These are phyloP conservation scores for Triticum monococcum DNA, from an alignment of 176 grass and related monocot genomes.

Conservation along the genomic window DNA sequence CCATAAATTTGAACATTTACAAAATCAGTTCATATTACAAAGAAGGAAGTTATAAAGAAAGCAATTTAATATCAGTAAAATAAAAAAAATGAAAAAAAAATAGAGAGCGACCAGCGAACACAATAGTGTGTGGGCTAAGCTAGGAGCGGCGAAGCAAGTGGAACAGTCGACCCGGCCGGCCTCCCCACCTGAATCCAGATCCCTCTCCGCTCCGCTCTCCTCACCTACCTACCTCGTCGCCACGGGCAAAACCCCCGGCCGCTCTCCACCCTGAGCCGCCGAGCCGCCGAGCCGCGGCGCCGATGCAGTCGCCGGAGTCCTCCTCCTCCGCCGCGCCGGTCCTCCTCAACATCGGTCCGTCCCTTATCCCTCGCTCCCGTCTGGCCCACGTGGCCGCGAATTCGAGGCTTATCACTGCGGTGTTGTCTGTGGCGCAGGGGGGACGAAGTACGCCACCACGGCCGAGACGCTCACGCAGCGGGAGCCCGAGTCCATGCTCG, in stretches of 20 bases:
- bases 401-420: neutral
- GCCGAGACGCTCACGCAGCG: constrained; percentile 84
- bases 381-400: neutral
- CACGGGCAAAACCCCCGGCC: constrained; percentile 6
- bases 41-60: too few species aligned
- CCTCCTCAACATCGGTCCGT: constrained; percentile 66
- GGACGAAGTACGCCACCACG: constrained; percentile 77
- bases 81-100: too few species aligned
- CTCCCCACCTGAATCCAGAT: constrained; percentile 22
- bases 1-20: too few species aligned
- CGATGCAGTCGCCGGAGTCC: constrained; percentile 35
- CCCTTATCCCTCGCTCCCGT: neutral
- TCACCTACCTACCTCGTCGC: constrained; percentile 10
- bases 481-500: constrained; percentile 88
- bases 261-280: neutral
- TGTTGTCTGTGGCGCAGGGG: constrained; percentile 45
- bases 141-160: neutral
- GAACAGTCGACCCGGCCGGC: constrained; percentile 10
- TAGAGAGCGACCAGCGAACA: too few species aligned
- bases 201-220: neutral
- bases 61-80: too few species aligned
- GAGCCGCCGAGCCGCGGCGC: neutral
- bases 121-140: neutral
- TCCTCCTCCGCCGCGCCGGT: constrained; percentile 46
- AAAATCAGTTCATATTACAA: too few species aligned